phyloP scores from a whole-genome alignment of 192 early-diverging fungal genomes.

The Coemansia sp. region DNA sequence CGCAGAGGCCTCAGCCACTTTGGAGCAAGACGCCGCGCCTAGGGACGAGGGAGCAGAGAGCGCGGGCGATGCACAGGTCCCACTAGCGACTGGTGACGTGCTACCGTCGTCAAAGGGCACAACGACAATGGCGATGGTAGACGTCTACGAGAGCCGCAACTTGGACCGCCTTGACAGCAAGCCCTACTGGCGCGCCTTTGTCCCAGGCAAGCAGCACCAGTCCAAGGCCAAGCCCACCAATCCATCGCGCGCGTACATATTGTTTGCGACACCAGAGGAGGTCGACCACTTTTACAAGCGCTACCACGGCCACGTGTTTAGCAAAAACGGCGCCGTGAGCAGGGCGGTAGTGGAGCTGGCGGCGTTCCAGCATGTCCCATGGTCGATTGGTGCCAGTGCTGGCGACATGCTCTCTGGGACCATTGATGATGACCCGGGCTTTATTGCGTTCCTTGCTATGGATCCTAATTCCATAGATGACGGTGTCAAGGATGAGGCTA shows the following conservation, averaged over 20 bases:
- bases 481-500: background rate
- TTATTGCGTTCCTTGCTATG: conserved; percentile 27
- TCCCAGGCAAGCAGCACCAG: conserved; percentile 40
- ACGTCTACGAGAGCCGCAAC: conserved; percentile 36
- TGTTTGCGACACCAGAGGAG: conserved; percentile 34
- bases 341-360: conserved; percentile 43
- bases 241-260: conserved; percentile 41
- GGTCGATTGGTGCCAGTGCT: background rate
- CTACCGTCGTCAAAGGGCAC: conserved; percentile 12
- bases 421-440: conserved; percentile 32
- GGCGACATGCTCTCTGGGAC: conserved; percentile 28
- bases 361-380: conserved; percentile 25
- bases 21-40: background rate
- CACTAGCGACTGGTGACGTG: background rate
- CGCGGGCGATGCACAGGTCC: background rate
- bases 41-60: background rate
- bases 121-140: background rate
- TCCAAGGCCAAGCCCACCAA: conserved; percentile 28
- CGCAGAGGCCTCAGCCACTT: background rate
- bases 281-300: conserved; percentile 35
- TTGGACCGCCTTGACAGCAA: conserved; percentile 23
- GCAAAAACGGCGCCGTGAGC: conserved; percentile 23
- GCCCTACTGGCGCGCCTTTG: conserved; percentile 48
- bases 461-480: background rate
- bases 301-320: conserved; percentile 48